A percentile compares a stretch with the other conserved stretches of the same genome.
Evolutionary conservation across 2,329 filamentous ascomycete genomes (phyloP).

Genomic region (Ramularia endophylla): DNA sequence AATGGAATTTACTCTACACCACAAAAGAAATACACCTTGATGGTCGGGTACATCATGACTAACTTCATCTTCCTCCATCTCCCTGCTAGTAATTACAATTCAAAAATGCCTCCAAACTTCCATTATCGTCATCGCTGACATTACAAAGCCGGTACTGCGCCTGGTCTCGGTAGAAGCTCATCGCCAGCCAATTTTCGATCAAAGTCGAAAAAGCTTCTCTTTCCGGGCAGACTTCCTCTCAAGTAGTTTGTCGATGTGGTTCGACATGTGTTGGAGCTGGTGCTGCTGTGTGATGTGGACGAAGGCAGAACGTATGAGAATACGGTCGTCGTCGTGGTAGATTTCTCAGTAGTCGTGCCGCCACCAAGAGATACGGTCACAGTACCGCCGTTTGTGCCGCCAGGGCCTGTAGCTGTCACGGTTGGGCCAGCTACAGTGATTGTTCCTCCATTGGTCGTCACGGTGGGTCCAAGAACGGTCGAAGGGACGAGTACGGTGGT

Average conservation of each 20-base stretch:
- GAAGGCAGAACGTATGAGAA: conserved; percentile 8
- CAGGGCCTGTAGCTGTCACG: conserved; percentile 16
- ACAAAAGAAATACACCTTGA: no score
- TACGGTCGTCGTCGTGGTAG: conserved; percentile 10
- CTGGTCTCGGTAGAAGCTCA: background rate
- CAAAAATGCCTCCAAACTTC: no score
- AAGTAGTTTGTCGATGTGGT: conserved; percentile 27
- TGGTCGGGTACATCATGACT: no score
- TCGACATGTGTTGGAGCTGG: conserved; percentile 20
- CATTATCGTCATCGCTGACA: no score
- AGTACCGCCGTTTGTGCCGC: conserved; percentile 13
- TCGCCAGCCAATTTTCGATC: no score
- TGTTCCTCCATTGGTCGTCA: conserved; percentile 12
- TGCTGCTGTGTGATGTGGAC: conserved; percentile 9
- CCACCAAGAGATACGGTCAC: conserved; percentile 19
- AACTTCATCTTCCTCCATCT: background rate
- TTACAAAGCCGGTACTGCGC: background rate
- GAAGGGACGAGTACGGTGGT: conserved; percentile 8
- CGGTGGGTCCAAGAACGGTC: conserved; percentile 15
- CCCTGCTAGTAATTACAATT: background rate
- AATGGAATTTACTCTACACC: no score
- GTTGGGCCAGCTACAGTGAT: conserved; percentile 15
- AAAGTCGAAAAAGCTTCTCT: background rate
- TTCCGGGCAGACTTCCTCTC: conserved; percentile 12
- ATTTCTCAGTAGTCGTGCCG: conserved; percentile 4